Evolutionary conservation across 176 grass and related monocot species (phyloP).

Genomic region (Aegilops sharonensis): DNA sequence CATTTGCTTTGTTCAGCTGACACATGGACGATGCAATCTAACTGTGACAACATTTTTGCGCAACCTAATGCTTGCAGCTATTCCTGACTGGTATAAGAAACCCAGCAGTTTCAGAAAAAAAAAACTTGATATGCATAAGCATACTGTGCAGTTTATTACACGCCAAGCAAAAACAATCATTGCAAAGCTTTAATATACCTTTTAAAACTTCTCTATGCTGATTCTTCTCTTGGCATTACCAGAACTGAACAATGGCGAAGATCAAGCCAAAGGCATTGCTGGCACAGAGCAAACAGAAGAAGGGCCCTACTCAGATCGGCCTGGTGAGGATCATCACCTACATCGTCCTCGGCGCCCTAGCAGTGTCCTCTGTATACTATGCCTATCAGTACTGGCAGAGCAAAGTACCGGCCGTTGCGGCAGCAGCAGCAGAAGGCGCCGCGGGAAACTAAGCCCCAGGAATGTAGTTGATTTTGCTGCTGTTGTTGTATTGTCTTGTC

Average conservation of each 20-base stretch:
- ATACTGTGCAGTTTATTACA: background rate
- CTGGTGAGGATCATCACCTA: conserved; percentile 47
- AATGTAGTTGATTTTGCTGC: conserved; percentile 13
- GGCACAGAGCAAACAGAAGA: conserved; percentile 78
- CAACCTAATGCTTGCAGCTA: background rate
- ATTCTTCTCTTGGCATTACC: conserved; percentile 6
- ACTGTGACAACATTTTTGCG: conserved; percentile 1
- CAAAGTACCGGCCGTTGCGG: background rate
- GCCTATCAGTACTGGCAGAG: conserved; percentile 55
- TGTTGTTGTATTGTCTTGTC: conserved; percentile 32
- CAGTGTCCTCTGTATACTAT: conserved; percentile 40
- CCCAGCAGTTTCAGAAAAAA: background rate
- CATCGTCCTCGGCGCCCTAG: conserved; percentile 35
- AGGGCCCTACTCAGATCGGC: conserved; percentile 56
- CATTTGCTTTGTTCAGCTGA: background rate
- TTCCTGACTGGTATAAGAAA: background rate
- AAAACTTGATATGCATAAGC: background rate
- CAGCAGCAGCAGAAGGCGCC: conserved; percentile 4
- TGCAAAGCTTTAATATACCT: background rate
- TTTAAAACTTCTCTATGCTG: background rate
- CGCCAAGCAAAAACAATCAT: background rate
- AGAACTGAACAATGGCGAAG: conserved; percentile 45
- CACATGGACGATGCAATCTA: background rate
- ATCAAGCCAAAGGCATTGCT: conserved; percentile 78
- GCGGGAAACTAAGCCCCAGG: conserved; percentile 21